These are phyloP conservation scores for Tephrocybe sp. DNA, from an alignment of 768 basidiomycete genomes.

Conservation along the genomic window DNA sequence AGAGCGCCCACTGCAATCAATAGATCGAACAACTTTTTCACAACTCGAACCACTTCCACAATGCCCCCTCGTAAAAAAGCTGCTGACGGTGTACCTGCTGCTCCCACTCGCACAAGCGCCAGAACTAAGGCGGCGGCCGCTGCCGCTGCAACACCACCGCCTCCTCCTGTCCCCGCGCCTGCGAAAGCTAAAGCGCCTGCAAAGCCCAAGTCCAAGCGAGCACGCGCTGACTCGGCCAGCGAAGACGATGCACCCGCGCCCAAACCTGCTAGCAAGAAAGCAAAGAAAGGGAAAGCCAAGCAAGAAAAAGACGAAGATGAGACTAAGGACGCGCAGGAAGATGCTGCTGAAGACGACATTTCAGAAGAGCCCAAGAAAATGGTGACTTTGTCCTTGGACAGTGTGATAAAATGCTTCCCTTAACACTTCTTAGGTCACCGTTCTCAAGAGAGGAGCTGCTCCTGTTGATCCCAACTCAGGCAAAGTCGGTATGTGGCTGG, in stretches of 20 bases:
- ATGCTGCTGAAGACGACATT: slow-evolving; percentile 17
- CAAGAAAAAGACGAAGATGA: slow-evolving; percentile 14
- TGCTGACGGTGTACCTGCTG: slow-evolving; percentile 26
- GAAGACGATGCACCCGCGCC: slow-evolving; percentile 26
- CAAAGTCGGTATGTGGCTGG: slow-evolving; percentile 42
- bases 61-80: slow-evolving; percentile 53
- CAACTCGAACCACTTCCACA: slow-evolving; percentile 11
- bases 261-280: slow-evolving; percentile 31
- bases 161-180: slow-evolving; percentile 18
- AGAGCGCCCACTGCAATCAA: slow-evolving; percentile 14
- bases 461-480: slow-evolving; percentile 52
- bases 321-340: slow-evolving; percentile 25
- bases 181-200: slow-evolving; percentile 22
- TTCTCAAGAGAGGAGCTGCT: slow-evolving; percentile 54
- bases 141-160: slow-evolving; percentile 16
- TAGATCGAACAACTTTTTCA: slow-evolving; percentile 11
- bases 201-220: slow-evolving; percentile 31
- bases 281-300: slow-evolving; percentile 26
- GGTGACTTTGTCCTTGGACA: slow-evolving; percentile 25
- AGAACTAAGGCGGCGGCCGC: slow-evolving; percentile 29
- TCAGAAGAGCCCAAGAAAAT: slow-evolving; percentile 41
- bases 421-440: slow-evolving; percentile 25
- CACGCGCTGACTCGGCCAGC: slow-evolving; percentile 24
- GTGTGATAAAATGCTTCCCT: slow-evolving; percentile 3
- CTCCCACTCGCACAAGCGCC: slow-evolving; percentile 38